These are phyloP conservation scores for Metschnikowia reukaufii DNA, from an alignment of 805 yeast species.

Conservation along the genomic window DNA sequence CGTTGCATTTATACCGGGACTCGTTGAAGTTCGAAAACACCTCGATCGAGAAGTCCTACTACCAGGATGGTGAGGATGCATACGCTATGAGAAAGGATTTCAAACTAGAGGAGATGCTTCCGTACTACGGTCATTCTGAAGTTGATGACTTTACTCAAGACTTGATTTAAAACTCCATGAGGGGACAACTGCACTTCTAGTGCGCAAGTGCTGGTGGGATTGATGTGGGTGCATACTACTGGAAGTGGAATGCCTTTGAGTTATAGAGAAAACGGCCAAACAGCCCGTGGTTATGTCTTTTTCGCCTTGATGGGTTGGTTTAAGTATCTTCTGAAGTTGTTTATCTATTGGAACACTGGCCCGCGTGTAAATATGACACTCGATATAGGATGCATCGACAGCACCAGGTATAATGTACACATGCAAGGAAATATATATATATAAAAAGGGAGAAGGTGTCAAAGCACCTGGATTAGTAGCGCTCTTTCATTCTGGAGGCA, in stretches of 20 bases:
- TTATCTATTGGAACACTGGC: slow-evolving; percentile 2
- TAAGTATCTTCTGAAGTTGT: neutral
- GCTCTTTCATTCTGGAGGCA: slow-evolving; percentile 95
- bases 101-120: slow-evolving; percentile 58
- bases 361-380: neutral
- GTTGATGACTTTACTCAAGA: slow-evolving; percentile 48
- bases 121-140: slow-evolving; percentile 50
- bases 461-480: slow-evolving; percentile 51
- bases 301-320: no score
- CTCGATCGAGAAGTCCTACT: slow-evolving; percentile 81
- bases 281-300: no score
- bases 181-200: no score
- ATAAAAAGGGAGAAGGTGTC: neutral
- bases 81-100: slow-evolving; percentile 85
- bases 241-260: neutral
- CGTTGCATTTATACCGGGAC: slow-evolving; percentile 85
- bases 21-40: slow-evolving; percentile 81
- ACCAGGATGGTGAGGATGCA: slow-evolving; percentile 97
- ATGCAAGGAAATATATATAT: slow-evolving; percentile 7
- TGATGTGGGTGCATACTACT: no score
- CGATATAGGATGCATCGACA: neutral
- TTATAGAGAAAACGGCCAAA: neutral
- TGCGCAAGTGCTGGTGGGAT: no score
- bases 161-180: slow-evolving; percentile 19
- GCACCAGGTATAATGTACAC: slow-evolving; percentile 11